These are phyloP conservation scores for Ogataea ganodermae DNA, from an alignment of 805 yeast genomes.

Conservation along the genomic window DNA sequence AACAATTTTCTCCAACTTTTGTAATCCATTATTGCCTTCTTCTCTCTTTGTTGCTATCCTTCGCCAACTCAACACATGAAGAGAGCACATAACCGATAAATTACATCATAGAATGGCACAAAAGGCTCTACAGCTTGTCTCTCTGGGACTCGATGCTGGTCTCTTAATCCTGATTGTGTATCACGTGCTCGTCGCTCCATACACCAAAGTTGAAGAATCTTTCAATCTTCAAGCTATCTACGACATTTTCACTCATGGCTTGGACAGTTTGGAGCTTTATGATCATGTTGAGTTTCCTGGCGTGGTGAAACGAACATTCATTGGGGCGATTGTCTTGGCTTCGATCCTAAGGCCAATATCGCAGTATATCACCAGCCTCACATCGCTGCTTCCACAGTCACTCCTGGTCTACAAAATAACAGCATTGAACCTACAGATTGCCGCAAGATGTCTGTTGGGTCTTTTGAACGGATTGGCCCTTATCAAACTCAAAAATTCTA, in stretches of 20 bases:
- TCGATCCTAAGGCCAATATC: constrained; percentile 42
- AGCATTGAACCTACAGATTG: constrained; percentile 52
- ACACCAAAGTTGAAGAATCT: constrained; percentile 92
- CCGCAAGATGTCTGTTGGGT: constrained; percentile 65
- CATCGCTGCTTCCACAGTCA: constrained; percentile 6
- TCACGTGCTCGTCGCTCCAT: constrained; percentile 67
- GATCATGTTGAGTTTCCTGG: constrained; percentile 88
- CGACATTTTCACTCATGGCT: constrained; percentile 71
- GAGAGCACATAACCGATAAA: background rate
- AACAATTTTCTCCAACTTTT: background rate
- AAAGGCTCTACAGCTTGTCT: background rate
- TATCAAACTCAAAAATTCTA: constrained; percentile 48
- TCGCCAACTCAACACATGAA: background rate
- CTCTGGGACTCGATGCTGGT: constrained; percentile 23
- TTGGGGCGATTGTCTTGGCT: constrained; percentile 65
- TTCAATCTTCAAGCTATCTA: constrained; percentile 89
- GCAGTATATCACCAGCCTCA: background rate
- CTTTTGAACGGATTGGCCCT: constrained; percentile 57
- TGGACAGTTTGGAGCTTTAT: constrained; percentile 44
- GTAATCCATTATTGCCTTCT: background rate
- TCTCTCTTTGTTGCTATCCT: background rate
- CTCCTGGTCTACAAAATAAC: constrained; percentile 25
- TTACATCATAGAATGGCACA: background rate
- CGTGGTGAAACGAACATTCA: constrained; percentile 81
- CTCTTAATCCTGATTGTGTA: constrained; percentile 48